phyloP scores from a whole-genome alignment of 345 rosid species.

The Camelina laxa region DNA sequence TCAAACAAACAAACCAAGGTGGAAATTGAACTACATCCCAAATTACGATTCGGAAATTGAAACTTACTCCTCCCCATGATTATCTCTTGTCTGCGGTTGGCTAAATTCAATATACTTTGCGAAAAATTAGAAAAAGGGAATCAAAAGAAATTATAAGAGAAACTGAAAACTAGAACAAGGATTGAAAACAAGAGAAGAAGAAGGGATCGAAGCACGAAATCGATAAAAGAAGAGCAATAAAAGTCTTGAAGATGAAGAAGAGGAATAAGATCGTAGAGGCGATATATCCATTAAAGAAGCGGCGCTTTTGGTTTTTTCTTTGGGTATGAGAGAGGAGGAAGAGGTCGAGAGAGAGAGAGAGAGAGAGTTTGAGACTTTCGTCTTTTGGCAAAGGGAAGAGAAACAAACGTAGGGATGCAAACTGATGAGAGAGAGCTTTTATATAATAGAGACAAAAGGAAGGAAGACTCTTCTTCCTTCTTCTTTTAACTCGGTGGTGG shows the following conservation, averaged over 20 bases:
- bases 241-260: slow-evolving; percentile 15
- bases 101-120: slow-evolving; percentile 7
- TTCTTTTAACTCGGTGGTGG: neutral
- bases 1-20: slow-evolving; percentile 25
- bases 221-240: slow-evolving; percentile 39
- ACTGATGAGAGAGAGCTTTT: neutral
- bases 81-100: slow-evolving; percentile 16
- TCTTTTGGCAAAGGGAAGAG: slow-evolving; percentile 9
- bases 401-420: slow-evolving; percentile 42
- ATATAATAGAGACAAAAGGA: neutral
- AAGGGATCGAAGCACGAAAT: slow-evolving; percentile 32
- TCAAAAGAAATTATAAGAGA: slow-evolving; percentile 48
- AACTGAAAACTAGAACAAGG: slow-evolving; percentile 38
- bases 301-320: neutral
- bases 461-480: slow-evolving; percentile 8
- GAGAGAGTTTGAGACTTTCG: slow-evolving; percentile 31
- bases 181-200: slow-evolving; percentile 25
- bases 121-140: neutral
- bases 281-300: slow-evolving; percentile 61
- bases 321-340: slow-evolving; percentile 5
- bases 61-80: slow-evolving; percentile 82
- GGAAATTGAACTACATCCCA: neutral
- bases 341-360: slow-evolving; percentile 19
- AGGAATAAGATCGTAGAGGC: slow-evolving; percentile 45
- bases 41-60: neutral